phyloP scores from a whole-genome alignment of 2,329 filamentous ascomycete species.

The Cordyceps sp. region DNA sequence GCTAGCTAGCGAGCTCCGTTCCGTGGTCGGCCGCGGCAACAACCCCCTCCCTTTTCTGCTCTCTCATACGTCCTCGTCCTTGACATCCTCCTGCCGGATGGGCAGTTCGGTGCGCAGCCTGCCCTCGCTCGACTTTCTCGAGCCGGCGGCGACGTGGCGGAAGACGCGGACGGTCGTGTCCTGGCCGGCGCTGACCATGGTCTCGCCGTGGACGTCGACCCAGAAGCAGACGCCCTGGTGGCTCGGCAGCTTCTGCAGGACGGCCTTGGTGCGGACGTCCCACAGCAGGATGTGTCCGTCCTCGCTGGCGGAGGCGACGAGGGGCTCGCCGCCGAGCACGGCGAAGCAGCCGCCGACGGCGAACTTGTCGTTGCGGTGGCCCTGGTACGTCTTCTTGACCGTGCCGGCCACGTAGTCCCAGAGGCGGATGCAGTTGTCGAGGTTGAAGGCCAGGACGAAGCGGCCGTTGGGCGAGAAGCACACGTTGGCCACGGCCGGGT shows the following conservation, averaged over 20 bases:
- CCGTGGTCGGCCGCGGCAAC: too few species aligned
- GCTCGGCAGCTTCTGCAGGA: conserved; percentile 49
- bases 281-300: conserved; percentile 75
- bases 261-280: conserved; percentile 75
- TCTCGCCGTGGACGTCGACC: conserved; percentile 41
- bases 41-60: too few species aligned
- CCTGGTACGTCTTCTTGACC: conserved; percentile 94
- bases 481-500: conserved; percentile 75
- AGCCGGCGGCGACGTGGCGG: conserved; percentile 10
- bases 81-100: conserved; percentile 20
- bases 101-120: conserved; percentile 38
- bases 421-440: conserved; percentile 76
- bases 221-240: conserved; percentile 46
- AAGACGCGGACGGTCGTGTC: conserved; percentile 36
- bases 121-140: conserved; percentile 27
- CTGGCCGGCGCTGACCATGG: conserved; percentile 40
- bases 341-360: conserved; percentile 79
- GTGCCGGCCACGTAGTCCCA: conserved; percentile 91
- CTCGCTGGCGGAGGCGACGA: conserved; percentile 73
- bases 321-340: conserved; percentile 29
- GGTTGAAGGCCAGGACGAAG: conserved; percentile 78
- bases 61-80: conserved; percentile 15
- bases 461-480: conserved; percentile 90
- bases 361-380: conserved; percentile 70
- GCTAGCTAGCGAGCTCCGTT: too few species aligned